These are phyloP conservation scores for Magnusiomyces fungicola DNA, from an alignment of 1,139 yeast species.

Conservation along the genomic window DNA sequence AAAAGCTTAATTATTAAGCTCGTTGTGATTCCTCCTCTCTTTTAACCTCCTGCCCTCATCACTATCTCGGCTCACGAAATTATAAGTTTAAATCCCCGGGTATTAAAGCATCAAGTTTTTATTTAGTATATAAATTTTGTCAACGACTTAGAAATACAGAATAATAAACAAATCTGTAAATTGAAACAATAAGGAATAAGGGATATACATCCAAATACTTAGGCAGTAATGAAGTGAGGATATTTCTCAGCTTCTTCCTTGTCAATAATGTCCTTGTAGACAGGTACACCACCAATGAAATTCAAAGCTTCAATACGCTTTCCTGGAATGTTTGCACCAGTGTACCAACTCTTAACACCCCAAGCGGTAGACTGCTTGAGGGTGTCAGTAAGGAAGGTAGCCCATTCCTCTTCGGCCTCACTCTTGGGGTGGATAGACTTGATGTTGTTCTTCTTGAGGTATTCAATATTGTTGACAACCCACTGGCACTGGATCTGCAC, in stretches of 20 bases:
- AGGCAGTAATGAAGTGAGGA: no score
- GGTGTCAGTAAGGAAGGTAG: conserved; percentile 24
- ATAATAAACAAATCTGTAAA: no score
- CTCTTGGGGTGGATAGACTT: conserved; percentile 18
- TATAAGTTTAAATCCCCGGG: no score
- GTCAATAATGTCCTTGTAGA: conserved; percentile 16
- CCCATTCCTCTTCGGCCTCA: conserved; percentile 18
- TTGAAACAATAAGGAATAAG: no score
- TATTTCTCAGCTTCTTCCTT: conserved; percentile 13
- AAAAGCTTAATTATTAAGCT: no score
- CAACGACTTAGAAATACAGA: no score
- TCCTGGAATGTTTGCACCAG: conserved; percentile 17
- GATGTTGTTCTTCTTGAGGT: conserved; percentile 14
- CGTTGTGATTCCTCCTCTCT: no score
- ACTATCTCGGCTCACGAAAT: no score
- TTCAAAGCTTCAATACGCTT: conserved; percentile 15
- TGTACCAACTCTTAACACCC: conserved; percentile 14
- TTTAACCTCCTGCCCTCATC: no score
- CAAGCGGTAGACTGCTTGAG: neutral
- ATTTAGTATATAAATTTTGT: no score
- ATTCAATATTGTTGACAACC: conserved; percentile 20
- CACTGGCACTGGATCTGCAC: conserved; percentile 24
- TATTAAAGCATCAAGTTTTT: no score
- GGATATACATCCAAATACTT: no score
- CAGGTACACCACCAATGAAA: conserved; percentile 15